Base-by-base conservation (phyloP, 2,329 filamentous ascomycete genomes). In the Nothopassalora personata region DNA sequence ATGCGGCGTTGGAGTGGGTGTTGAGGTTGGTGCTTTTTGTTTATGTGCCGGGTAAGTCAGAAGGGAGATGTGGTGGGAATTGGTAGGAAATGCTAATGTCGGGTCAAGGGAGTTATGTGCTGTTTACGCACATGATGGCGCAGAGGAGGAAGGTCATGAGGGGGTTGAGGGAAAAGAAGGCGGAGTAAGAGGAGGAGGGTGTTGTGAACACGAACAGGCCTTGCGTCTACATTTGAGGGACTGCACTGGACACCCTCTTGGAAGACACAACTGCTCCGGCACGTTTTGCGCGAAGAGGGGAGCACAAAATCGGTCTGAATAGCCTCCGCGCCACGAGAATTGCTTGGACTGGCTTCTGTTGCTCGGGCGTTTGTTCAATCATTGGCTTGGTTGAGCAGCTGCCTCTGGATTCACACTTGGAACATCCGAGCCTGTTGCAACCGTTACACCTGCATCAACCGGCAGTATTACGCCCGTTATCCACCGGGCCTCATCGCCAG, bases 71-170 rank as follows among this genome's bases (percentile, higher is more conserved):
- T 15, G 13, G 2, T 23, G 28, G 23, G 56, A 23, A 28, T 0
- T 1, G 9, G 52, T 11, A 28, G 45, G 31, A 34, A 11, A 34
- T 11, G 48, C 66, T 67, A 28, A 56, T 46, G 57, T 36, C 7
- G 9, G 46, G n/a, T 23, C 59, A 61, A 88, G 90, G 78, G 70
- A 84, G 89, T 4, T 96, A 94, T 70, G 83, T 95, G 57, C 77
- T 97, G 59, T 97, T 94, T 73, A 91, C 89, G 23, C 89, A 99
- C 76, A 97, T 99, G 94, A 90, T 97, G 81, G 81, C 82, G 62
- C 94, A 99, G 81, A 82, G 93, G 67, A 82, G 84, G 66, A 96
- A 91, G 82, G 84, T 93, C 56, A 79, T 91, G 78, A 83, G 84
- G 56, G 83, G 81, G 45, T 83, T 86, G 70, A 83, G 82, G 75